These are phyloP conservation scores for Podaxis sp. DNA, from an alignment of 768 basidiomycete species.

Conservation along the genomic window DNA sequence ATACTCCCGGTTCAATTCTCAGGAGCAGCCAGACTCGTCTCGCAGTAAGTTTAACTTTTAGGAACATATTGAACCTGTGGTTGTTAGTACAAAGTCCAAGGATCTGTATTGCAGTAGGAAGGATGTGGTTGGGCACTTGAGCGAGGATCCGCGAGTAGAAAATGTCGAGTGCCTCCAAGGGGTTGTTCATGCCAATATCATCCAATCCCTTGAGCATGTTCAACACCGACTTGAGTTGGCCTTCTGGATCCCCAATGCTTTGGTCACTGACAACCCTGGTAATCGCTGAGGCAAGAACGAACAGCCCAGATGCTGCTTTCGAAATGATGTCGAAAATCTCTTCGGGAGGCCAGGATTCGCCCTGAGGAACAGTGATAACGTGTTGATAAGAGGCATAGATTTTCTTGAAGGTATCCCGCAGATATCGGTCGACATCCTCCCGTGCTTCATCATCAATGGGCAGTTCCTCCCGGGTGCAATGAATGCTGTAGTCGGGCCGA, in stretches of 20 bases:
- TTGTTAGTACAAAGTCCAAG: neutral
- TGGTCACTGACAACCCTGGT: neutral
- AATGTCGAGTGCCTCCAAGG: neutral
- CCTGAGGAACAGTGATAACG: neutral
- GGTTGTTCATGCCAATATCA: neutral
- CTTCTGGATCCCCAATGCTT: neutral
- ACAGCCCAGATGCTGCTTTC: neutral
- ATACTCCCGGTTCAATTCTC: neutral
- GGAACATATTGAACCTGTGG: neutral
- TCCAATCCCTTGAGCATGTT: neutral
- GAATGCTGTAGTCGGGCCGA: neutral
- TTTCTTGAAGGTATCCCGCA: neutral
- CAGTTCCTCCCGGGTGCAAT: neutral
- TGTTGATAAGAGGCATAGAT: neutral
- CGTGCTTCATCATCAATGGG: neutral
- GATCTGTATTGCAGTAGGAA: neutral
- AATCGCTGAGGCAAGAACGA: neutral
- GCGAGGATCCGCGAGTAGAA: neutral
- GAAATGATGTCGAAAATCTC: neutral
- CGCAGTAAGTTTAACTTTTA: neutral
- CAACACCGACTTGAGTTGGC: neutral
- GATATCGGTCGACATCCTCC: neutral
- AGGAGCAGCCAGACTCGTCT: neutral
- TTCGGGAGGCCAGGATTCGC: neutral
- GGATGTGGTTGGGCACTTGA: neutral